Conservation (phyloP, 345 rosid genomes). For the Gossypium longicalyx region DNA sequence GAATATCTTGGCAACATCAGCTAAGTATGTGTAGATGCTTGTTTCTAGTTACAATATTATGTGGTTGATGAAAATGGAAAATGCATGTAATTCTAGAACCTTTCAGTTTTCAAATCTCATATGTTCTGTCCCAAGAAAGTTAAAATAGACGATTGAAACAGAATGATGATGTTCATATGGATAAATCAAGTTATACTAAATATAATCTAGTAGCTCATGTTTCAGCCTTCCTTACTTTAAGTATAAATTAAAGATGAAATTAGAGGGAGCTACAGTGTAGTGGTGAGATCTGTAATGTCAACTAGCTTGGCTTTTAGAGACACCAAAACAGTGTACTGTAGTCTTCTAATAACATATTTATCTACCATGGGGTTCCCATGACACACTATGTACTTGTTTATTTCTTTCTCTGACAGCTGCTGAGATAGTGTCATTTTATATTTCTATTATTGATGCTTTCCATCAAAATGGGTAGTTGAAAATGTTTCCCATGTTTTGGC, state of each 20-base stretch:
- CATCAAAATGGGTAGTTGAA: neutral
- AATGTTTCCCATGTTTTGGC: neutral
- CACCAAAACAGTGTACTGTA: neutral
- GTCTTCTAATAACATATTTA: neutral
- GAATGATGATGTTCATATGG: neutral
- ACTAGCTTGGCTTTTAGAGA: neutral
- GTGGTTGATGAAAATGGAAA: neutral
- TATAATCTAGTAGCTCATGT: neutral
- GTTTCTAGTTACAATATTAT: neutral
- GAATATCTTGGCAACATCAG: constrained; percentile 73
- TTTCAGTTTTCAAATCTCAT: neutral
- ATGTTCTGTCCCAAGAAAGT: neutral
- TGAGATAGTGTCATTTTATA: neutral
- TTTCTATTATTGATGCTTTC: neutral
- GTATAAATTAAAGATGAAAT: neutral
- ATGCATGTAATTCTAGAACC: neutral
- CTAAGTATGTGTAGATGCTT: constrained; percentile 43
- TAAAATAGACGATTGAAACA: neutral
- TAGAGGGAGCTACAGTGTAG: neutral
- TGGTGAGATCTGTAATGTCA: neutral
- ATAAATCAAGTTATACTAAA: neutral
- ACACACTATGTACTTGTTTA: neutral
- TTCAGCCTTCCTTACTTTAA: neutral
- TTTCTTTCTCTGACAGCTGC: neutral
- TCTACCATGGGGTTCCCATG: neutral